Evolutionary conservation across 75 land plant species (phyloP).

Genomic region (Sequoia sempervirens): DNA sequence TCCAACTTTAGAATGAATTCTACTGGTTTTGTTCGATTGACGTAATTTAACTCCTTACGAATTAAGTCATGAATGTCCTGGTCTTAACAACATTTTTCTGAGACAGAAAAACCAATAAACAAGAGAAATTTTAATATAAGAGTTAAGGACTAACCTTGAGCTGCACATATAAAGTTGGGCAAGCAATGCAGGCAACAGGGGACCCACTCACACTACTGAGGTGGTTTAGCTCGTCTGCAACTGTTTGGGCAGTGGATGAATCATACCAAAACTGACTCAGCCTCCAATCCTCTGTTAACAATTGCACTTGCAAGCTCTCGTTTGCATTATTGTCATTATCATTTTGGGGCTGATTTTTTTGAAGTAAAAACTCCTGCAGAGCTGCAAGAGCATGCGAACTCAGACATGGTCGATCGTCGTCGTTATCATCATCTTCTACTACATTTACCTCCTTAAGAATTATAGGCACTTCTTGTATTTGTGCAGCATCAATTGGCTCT

Average conservation of each 20-base stretch:
- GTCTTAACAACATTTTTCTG: neutral
- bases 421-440: constrained; percentile 26
- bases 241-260: constrained; percentile 44
- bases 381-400: constrained; percentile 71
- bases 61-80: neutral
- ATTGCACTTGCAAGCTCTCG: constrained; percentile 15
- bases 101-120: neutral
- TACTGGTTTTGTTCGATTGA: no score
- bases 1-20: neutral
- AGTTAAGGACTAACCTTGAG: constrained; percentile 50
- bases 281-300: constrained; percentile 86
- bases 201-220: constrained; percentile 20
- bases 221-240: constrained; percentile 49
- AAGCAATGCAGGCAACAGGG: constrained; percentile 77
- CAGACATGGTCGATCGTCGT: constrained; percentile 66
- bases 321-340: constrained; percentile 9
- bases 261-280: constrained; percentile 99
- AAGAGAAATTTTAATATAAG: neutral
- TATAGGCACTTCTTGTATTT: neutral
- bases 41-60: neutral
- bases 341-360: constrained; percentile 28
- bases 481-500: neutral
- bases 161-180: constrained; percentile 82
- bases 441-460: neutral
- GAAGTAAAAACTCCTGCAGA: constrained; percentile 60